Evolutionary conservation across 176 grass and related monocot genomes (phyloP), one percentile per base, ranked within the genome.

Genomic region (Musa itinerans): DNA sequence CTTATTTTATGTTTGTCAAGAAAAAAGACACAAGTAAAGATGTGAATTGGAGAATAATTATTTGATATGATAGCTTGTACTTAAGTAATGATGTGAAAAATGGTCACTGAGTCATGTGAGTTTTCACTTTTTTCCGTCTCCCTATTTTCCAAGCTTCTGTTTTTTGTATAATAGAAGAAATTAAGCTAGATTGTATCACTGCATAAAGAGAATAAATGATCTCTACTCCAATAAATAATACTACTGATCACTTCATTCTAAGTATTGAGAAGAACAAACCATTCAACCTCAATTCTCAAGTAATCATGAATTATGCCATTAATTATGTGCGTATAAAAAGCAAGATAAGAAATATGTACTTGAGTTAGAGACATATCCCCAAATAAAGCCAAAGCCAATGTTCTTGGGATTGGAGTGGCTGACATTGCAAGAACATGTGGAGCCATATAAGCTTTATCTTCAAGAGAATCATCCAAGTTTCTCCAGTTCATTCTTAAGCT

Each of bases 291-390:
- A 14, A 67, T 34, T 13, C 2, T 14, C 10, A 68, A 16, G 26
- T 75, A 11, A 20, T n/a, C 20, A 22, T 2, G 23, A 22, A 12
- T 16, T 19, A 75, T 27, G n/a, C 14, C 7, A 57, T 26, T 27
- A 75, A 59, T 65, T 25, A 4, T 65, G 63, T 1, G n/a, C n/a
- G 2, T 65, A 19, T 61, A 19, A 61, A 61, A n/a, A 61, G 57
- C 57, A 49, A n/a, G 43, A 69, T 52, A 70, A 21, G 48, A 51
- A 49, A 77, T 52, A 59, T 43, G 63, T 91, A 98, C 94, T 82
- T 98, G 86, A 85, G 94, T 98, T 73, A 93, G 75, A 75, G 94
- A 98, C 90, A 93, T 91, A 81, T 98, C 94, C 68, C 94, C 94
- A 71, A 93, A 93, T 74, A 98, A 81, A 89, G 90, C 94, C 74